Percentiles rank a stretch among this genome's conserved stretches.
phyloP scores from a whole-genome alignment of 2,329 filamentous ascomycete genomes.

The Nothopassalora personata region DNA sequence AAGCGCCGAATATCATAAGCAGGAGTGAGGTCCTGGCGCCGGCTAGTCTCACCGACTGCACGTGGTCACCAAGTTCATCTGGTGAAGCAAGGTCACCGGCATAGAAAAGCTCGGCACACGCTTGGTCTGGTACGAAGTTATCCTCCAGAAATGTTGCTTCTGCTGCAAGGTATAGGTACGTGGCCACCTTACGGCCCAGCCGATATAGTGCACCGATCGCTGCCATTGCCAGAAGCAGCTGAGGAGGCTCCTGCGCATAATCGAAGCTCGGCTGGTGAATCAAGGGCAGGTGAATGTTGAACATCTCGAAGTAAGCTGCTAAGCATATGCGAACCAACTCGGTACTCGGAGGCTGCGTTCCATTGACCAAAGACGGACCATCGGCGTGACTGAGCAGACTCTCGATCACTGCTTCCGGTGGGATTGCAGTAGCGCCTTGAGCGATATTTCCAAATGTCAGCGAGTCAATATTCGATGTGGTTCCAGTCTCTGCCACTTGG shows the following conservation, averaged over 20 bases:
- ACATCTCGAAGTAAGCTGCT: constrained; percentile 1
- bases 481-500: neutral
- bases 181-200: neutral
- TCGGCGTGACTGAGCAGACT: neutral
- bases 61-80: neutral
- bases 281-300: constrained; percentile 3
- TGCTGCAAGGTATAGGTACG: constrained; percentile 2
- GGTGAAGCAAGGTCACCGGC: neutral
- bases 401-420: neutral
- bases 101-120: constrained; percentile 4
- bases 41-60: neutral
- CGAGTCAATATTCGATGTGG: neutral
- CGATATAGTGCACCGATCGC: constrained; percentile 3
- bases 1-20: neutral
- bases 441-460: neutral
- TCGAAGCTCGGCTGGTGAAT: neutral
- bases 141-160: neutral
- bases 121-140: neutral
- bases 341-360: neutral
- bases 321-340: neutral
- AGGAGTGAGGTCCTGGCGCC: neutral
- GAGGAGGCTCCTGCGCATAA: neutral
- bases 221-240: neutral
- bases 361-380: neutral
- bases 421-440: neutral